phyloP scores from a whole-genome alignment of 1,139 yeast species.

The Suhomyces bokatorum region DNA sequence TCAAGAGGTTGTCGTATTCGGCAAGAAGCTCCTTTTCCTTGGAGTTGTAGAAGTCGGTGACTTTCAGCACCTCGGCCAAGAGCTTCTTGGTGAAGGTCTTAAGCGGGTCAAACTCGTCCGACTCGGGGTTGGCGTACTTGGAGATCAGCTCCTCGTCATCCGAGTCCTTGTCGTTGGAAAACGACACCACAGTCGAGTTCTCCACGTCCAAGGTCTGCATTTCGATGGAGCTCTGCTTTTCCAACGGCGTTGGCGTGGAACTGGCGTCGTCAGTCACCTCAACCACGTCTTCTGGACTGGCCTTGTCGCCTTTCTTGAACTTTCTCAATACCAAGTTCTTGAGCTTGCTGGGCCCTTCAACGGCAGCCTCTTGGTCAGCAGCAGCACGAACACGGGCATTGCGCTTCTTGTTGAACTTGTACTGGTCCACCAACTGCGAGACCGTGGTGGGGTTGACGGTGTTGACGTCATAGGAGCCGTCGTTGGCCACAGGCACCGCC shows the following conservation, averaged over 20 bases:
- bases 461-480: slow-evolving; percentile 26
- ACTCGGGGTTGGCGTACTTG: slow-evolving; percentile 20
- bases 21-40: slow-evolving; percentile 50
- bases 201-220: slow-evolving; percentile 11
- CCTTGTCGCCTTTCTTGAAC: slow-evolving; percentile 7
- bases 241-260: not conserved
- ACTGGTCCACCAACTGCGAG: slow-evolving; percentile 27
- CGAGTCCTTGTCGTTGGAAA: slow-evolving; percentile 5
- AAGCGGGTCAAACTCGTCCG: slow-evolving; percentile 42
- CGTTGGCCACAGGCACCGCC: slow-evolving; percentile 21
- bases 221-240: slow-evolving; percentile 10
- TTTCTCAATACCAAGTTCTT: slow-evolving; percentile 9
- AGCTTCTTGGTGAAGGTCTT: slow-evolving; percentile 52
- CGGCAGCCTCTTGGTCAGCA: not conserved
- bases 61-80: slow-evolving; percentile 55
- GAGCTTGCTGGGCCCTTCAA: not conserved
- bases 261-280: not conserved
- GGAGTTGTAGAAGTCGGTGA: slow-evolving; percentile 52
- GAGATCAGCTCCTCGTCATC: slow-evolving; percentile 5
- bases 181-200: slow-evolving; percentile 12
- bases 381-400: not conserved
- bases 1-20: slow-evolving; percentile 47
- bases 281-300: not conserved
- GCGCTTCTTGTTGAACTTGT: slow-evolving; percentile 10
- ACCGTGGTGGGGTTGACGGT: slow-evolving; percentile 26